Percentiles rank a stretch among this genome's conserved stretches.
Evolutionary conservation across 2,329 filamentous ascomycete genomes (phyloP).

Genomic region (Nectriaceae sp.): DNA sequence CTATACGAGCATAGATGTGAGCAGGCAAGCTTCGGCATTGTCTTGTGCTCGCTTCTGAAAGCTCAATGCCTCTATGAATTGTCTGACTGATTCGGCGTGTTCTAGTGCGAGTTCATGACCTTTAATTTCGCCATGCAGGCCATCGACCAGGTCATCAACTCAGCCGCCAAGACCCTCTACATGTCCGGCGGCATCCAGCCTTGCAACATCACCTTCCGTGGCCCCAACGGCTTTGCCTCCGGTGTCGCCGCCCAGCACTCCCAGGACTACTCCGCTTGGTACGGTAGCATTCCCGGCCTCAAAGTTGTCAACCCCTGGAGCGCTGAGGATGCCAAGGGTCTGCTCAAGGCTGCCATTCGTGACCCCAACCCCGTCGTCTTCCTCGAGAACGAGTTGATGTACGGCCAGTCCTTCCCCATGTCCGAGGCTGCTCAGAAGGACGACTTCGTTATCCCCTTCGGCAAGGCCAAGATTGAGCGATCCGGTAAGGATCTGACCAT

Average conservation of each 20-base stretch:
- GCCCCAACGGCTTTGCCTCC: constrained; percentile 95
- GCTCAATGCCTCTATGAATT: constrained; percentile 1
- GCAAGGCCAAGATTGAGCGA: constrained; percentile 99
- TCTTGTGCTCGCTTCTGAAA: constrained; percentile 2
- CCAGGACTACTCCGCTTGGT: constrained; percentile 98
- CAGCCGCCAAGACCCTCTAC: constrained; percentile 97
- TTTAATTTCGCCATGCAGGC: constrained; percentile 99
- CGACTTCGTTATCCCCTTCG: constrained; percentile 96
- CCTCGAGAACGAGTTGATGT: constrained; percentile 86
- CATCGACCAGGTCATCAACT: constrained; percentile 99
- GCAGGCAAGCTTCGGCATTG: constrained; percentile 5
- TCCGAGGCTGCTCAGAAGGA: constrained; percentile 93
- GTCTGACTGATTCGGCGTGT: background rate
- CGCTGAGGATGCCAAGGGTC: constrained; percentile 96
- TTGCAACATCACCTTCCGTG: constrained; percentile 99
- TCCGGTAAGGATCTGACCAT: constrained; percentile 94
- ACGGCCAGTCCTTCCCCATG: constrained; percentile 95
- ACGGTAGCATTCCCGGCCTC: constrained; percentile 94
- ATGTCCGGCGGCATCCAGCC: constrained; percentile 99
- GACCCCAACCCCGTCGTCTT: constrained; percentile 97
- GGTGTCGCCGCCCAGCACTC: constrained; percentile 98
- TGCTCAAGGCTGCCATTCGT: constrained; percentile 95
- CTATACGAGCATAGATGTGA: background rate
- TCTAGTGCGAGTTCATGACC: constrained; percentile 99
- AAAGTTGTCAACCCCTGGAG: constrained; percentile 98